Base-by-base conservation (phyloP, 2,329 filamentous ascomycete species). In the Cytospora paraplurivora region DNA sequence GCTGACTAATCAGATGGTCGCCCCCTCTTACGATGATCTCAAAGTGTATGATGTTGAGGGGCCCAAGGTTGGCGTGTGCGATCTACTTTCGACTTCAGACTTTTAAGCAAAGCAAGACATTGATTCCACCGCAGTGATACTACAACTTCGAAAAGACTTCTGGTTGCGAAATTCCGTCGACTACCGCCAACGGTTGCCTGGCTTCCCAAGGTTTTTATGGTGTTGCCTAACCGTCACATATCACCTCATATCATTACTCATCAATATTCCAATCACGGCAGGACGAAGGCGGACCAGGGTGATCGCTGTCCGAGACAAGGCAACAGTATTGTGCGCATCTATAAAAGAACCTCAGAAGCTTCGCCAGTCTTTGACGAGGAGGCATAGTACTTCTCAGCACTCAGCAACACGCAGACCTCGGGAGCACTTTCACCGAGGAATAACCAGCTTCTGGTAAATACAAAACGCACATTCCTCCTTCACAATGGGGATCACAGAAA, bases 401-500 rank as follows among this genome's bases (percentile, higher is more conserved):
- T 6, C 6, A 52, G 15, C 49, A 35, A 27, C n/a, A 44, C 15
- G 4, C 15, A 4, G 7, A n/a, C 5, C 7, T 15, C 7, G 52
- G 7, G 0, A 1, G 44, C 17, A 34, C 15, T 19, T 15, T 4
- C 15, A 11, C 49, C 4, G 15, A 19, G 41, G 5, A 13, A 15
- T 12, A 8, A 7, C 33, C 1, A 11, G 32, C 49, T 8, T 13
- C 21, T 7, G 37, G 2, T n/a, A 13, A 10, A 19, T n/a, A 4
- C 12, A 33, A 37, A 58, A 33, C n/a, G 8, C 34, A 8, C 32
- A 21, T 41, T 19, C 17, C 10, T 33, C 32, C 7, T 56, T 32
- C 34, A 62, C 15, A 5, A 67, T 67, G 66, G 38, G 50, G 1
- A 34, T 72, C 41, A 70, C 67, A 33, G 71, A 72, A 37, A 38